A percentile compares a stretch with the other conserved stretches of the same genome.
Evolutionary conservation across 352 stramenopile species (phyloP).

Genomic region (Phytophthora pini): DNA sequence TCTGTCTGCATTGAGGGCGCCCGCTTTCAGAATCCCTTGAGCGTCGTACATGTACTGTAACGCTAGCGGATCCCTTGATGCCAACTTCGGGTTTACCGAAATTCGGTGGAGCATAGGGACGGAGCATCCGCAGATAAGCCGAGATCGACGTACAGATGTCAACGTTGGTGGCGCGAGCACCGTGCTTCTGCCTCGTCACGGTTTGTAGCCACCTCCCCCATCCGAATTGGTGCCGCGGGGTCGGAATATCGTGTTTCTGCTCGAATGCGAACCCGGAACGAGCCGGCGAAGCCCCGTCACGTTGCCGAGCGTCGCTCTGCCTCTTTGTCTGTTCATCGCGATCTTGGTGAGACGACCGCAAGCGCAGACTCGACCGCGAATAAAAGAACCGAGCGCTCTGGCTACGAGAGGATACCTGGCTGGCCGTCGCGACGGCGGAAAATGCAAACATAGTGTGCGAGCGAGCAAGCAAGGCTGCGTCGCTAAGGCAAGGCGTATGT

Average conservation of each 20-base stretch:
- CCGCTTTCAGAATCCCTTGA: conserved; percentile 4
- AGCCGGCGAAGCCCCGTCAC: conserved; percentile 24
- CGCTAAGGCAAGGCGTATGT: not conserved
- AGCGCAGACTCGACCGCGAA: conserved; percentile 5
- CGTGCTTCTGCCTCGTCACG: conserved; percentile 34
- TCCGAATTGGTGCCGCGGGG: conserved; percentile 23
- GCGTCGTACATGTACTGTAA: not conserved
- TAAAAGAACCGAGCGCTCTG: conserved; percentile 31
- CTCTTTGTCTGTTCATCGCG: conserved; percentile 16
- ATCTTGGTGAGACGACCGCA: conserved; percentile 35
- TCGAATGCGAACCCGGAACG: conserved; percentile 22
- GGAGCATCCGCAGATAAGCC: conserved; percentile 3
- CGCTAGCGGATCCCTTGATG: conserved; percentile 3
- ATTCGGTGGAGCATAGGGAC: conserved; percentile 24
- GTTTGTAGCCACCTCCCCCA: conserved; percentile 37
- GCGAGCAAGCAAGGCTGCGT: conserved; percentile 14
- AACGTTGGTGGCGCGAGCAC: conserved; percentile 1
- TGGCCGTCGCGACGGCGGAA: conserved; percentile 8
- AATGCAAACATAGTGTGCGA: not conserved
- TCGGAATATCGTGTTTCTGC: conserved; percentile 39
- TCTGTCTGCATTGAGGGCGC: conserved; percentile 18
- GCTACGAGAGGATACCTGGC: conserved; percentile 28
- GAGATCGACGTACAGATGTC: conserved; percentile 14
- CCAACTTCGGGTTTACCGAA: conserved; percentile 1
- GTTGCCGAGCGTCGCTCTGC: conserved; percentile 14